A percentile compares a stretch with the other conserved stretches of the same genome.
These are phyloP conservation scores for Vigna hirtella DNA, from an alignment of 306 rosid genomes.

Conservation along the genomic window DNA sequence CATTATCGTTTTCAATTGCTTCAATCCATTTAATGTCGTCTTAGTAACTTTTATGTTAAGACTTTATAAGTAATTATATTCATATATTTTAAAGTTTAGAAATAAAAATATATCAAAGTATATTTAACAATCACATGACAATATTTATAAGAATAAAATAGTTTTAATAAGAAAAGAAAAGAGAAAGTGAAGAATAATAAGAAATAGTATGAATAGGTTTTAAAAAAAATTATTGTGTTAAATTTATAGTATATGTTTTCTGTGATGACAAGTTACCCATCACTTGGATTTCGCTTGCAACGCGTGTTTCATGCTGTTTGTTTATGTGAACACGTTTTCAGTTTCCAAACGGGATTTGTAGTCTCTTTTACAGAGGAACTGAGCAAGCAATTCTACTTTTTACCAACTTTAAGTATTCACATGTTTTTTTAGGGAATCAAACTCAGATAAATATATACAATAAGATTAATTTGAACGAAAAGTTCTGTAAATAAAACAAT, in stretches of 20 bases:
- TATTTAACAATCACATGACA: too few species aligned
- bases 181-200: too few species aligned
- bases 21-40: background rate
- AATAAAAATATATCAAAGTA: too few species aligned
- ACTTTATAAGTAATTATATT: too few species aligned
- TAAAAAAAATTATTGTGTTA: too few species aligned
- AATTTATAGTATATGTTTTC: background rate
- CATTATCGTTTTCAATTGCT: constrained; percentile 8
- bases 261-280: background rate
- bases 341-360: background rate
- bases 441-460: background rate
- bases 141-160: too few species aligned
- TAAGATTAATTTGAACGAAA: too few species aligned
- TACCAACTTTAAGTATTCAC: too few species aligned
- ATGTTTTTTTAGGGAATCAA: background rate
- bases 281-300: background rate
- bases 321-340: background rate
- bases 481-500: background rate
- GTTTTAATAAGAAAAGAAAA: too few species aligned
- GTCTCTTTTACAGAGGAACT: background rate
- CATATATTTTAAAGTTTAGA: too few species aligned
- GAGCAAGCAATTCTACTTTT: too few species aligned
- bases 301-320: background rate
- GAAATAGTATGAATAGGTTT: too few species aligned
- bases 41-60: background rate